Evolutionary conservation across 106 monocot species (phyloP).

Genomic region (Dendrobium chrysotoxum): DNA sequence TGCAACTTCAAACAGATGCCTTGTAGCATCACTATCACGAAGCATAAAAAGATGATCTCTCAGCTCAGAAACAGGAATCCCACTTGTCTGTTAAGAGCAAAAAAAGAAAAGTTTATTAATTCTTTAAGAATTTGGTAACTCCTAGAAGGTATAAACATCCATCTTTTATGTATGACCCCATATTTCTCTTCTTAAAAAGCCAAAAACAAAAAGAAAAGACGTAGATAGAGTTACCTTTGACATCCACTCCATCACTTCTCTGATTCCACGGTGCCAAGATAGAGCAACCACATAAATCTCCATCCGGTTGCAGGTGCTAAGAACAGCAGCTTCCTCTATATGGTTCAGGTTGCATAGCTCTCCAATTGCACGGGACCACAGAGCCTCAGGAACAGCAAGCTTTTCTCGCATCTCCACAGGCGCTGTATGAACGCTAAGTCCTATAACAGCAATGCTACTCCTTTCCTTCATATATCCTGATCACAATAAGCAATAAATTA

Average conservation of each 20-base stretch:
- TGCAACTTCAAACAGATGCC: slow-evolving; percentile 91
- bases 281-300: slow-evolving; percentile 96
- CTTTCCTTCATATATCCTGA: slow-evolving; percentile 95
- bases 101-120: background rate
- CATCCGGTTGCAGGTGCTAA: slow-evolving; percentile 98
- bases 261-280: slow-evolving; percentile 93
- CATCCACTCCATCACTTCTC: slow-evolving; percentile 97
- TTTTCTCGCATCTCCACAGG: slow-evolving; percentile 99
- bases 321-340: slow-evolving; percentile 98
- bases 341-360: slow-evolving; percentile 86
- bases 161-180: too few relatives aligned
- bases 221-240: slow-evolving; percentile 56
- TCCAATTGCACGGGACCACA: slow-evolving; percentile 73
- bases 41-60: slow-evolving; percentile 82
- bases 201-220: too few relatives aligned
- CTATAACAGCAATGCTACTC: slow-evolving; percentile 89
- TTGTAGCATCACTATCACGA: slow-evolving; percentile 83
- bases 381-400: slow-evolving; percentile 92
- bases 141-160: too few relatives aligned
- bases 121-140: background rate
- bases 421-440: slow-evolving; percentile 86
- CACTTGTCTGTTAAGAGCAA: slow-evolving; percentile 56
- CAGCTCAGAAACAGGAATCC: slow-evolving; percentile 81
- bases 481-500: background rate
- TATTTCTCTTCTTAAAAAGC: too few relatives aligned